phyloP scores from a whole-genome alignment of 176 grass and related monocot species.

The Aegilops bicornis region DNA sequence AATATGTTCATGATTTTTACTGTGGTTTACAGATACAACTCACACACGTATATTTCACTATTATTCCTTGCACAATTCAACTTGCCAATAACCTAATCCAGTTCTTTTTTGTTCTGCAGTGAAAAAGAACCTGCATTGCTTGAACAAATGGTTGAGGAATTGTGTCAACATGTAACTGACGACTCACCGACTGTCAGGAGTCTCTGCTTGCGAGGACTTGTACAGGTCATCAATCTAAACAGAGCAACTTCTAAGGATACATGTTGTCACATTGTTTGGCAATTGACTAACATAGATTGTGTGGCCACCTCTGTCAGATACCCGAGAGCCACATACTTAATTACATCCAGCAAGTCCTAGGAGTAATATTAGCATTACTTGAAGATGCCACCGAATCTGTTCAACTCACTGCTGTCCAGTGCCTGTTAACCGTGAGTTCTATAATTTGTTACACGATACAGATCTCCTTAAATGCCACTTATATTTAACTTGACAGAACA shows the following conservation, averaged over 20 bases:
- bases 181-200: constrained; percentile 86
- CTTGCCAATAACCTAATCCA: constrained; percentile 17
- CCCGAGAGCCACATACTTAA: constrained; percentile 72
- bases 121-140: constrained; percentile 69
- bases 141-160: constrained; percentile 81
- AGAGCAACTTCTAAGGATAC: constrained; percentile 19
- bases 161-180: constrained; percentile 96
- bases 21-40: not conserved
- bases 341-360: constrained; percentile 83
- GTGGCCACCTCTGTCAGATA: constrained; percentile 65
- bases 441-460: not conserved
- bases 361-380: constrained; percentile 93
- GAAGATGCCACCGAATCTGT: constrained; percentile 91
- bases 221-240: constrained; percentile 52
- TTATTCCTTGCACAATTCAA: constrained; percentile 19
- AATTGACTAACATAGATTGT: constrained; percentile 33
- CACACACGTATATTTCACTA: constrained; percentile 8
- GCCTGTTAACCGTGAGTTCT: constrained; percentile 76
- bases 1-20: constrained; percentile 8
- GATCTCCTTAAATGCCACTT: not conserved
- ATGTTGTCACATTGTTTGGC: constrained; percentile 17
- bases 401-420: constrained; percentile 93
- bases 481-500: constrained; percentile 22
- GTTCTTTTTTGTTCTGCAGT: constrained; percentile 52
- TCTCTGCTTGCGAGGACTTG: constrained; percentile 88